These are phyloP conservation scores for Lepiota venenata DNA, from an alignment of 768 basidiomycete genomes.

Conservation along the genomic window DNA sequence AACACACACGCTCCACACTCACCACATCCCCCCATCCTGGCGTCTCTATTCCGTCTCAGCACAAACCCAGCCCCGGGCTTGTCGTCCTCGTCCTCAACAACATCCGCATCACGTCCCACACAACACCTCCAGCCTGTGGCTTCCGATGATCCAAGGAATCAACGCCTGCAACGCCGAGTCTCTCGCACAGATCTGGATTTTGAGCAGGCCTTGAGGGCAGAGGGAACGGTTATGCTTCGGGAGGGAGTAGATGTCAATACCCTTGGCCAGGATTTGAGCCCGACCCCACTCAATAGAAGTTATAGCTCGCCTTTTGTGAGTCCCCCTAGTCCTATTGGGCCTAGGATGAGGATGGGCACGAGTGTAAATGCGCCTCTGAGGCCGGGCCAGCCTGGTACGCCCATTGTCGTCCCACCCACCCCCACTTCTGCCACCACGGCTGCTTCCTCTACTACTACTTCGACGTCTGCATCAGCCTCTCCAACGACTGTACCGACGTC, in stretches of 20 bases:
- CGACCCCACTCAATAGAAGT: conserved; percentile 35
- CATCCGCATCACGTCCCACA: conserved; percentile 8
- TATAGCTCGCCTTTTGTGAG: conserved; percentile 33
- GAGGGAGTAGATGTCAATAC: conserved; percentile 70
- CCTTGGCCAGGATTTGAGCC: conserved; percentile 52
- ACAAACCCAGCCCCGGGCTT: conserved; percentile 35
- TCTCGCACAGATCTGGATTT: conserved; percentile 82
- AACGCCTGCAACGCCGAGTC: conserved; percentile 43
- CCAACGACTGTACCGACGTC: background rate
- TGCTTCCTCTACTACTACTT: conserved; percentile 19
- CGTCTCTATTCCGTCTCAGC: conserved; percentile 59
- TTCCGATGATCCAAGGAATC: conserved; percentile 39
- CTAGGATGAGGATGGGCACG: conserved; percentile 2
- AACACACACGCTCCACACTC: background rate
- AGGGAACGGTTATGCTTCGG: conserved; percentile 64
- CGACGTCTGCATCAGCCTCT: conserved; percentile 48
- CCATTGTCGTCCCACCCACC: conserved; percentile 64
- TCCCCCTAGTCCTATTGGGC: conserved; percentile 23
- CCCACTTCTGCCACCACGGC: conserved; percentile 40
- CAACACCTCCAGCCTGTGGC: conserved; percentile 52
- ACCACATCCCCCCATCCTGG: conserved; percentile 46
- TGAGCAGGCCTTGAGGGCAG: conserved; percentile 66
- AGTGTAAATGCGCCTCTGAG: conserved; percentile 7
- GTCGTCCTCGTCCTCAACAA: conserved; percentile 9
- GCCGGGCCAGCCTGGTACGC: conserved; percentile 46